Base-by-base conservation (phyloP, 352 stramenopile species). In the Pythium angustatum region DNA sequence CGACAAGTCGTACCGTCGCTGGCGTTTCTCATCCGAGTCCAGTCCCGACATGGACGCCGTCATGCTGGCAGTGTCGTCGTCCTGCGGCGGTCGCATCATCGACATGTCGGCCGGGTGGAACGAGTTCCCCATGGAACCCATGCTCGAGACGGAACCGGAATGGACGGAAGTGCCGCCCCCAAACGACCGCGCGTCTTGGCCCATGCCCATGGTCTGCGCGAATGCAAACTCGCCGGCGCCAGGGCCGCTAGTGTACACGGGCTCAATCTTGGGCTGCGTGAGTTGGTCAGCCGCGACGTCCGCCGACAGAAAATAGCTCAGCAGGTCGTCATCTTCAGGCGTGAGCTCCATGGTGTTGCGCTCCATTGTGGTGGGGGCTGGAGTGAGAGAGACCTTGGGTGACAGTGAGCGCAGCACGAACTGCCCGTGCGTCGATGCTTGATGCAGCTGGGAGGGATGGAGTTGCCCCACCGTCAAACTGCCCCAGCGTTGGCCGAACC, bases 241-340 rank as follows among this genome's bases (percentile, higher is more conserved):
- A 12, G 8, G 60, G 44, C 50, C 58, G 27, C 45, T 44, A 26
- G 47, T 26, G 54, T 58, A 71, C 33, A 65, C 34, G 30, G 72
- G 58, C 41, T 76, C 63, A 1, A 70, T 50, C 44, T 75, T 78
- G 40, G 68, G 51, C 45, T 78, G 55, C 24, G 71, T 75, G 28
- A 80, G 69, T 28, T 89, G 71, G 30, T 94, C 83, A 8, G 74
- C 58, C 34, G 77, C 72, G 12, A 94, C 83, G 64, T 93, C 83
- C 10, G 81, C 82, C 14, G 85, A 88, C 30, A 94, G 74, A 66
- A 94, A 96, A 74, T 93, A 96, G 73, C 83, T 93, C 27, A 96
- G 73, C 50, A 96, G 69, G 58, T 96, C 85, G 62, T 96, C 87
- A 55, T 96, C 87, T 72, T 96, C 87, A 8, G 83, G 79, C 57